These are phyloP conservation scores for Hura crepitans DNA, from an alignment of 441 rosid species.

Conservation along the genomic window DNA sequence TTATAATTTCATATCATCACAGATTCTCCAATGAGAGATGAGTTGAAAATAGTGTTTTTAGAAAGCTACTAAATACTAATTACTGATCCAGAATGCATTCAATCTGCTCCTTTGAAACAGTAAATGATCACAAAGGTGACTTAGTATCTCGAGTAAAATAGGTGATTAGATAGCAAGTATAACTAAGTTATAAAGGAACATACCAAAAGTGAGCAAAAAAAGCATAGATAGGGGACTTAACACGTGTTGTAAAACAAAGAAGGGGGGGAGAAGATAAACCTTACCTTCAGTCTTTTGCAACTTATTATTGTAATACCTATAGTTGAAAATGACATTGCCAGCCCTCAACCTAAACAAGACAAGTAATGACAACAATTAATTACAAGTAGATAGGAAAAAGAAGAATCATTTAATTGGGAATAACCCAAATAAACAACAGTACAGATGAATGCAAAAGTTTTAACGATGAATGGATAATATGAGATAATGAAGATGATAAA, in stretches of 20 bases:
- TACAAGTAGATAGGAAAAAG: slow-evolving; percentile 8
- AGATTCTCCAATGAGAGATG: not conserved
- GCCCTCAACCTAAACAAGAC: slow-evolving; percentile 72
- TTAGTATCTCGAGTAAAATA: no score
- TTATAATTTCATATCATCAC: not conserved
- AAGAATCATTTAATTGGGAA: no score
- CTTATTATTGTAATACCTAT: slow-evolving; percentile 85
- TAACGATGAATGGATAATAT: not conserved
- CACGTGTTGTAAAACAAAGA: not conserved
- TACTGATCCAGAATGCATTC: no score
- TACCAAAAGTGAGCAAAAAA: not conserved
- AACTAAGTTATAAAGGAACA: no score
- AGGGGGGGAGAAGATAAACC: not conserved
- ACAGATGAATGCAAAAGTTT: not conserved
- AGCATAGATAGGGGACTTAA: not conserved
- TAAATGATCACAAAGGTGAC: no score
- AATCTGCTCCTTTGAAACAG: no score
- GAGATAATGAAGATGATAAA: not conserved
- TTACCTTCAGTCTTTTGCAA: slow-evolving; percentile 94
- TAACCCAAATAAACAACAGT: not conserved
- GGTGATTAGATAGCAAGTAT: no score
- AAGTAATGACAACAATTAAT: slow-evolving; percentile 15
- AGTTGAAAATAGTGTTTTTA: no score
- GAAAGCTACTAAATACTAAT: no score
- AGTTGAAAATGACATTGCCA: slow-evolving; percentile 91